Evolutionary conservation across 2,329 filamentous ascomycete species (phyloP).

Genomic region (Neofusicoccum kwambonambiense): DNA sequence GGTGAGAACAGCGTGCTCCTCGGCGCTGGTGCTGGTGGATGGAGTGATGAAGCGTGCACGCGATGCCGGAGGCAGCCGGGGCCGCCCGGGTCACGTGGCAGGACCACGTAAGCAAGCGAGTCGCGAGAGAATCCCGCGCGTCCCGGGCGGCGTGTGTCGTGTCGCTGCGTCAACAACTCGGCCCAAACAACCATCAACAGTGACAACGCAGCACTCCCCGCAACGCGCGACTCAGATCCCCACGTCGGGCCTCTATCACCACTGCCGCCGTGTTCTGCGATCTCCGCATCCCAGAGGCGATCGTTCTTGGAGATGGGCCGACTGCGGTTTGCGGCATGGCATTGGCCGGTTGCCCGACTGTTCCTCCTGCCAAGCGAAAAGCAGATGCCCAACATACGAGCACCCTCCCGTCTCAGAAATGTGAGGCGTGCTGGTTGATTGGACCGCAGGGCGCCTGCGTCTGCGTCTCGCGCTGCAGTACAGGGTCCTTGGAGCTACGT

Average conservation of each 20-base stretch:
- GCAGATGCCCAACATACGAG: slow-evolving; percentile 3
- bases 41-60: neutral
- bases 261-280: neutral
- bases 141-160: too few relatives aligned
- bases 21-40: neutral
- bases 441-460: neutral
- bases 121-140: too few relatives aligned
- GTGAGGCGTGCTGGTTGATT: neutral
- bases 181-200: too few relatives aligned
- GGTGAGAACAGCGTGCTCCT: neutral
- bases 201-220: neutral
- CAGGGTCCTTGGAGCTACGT: neutral
- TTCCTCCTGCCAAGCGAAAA: neutral
- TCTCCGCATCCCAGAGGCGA: neutral
- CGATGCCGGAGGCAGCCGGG: neutral
- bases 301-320: neutral
- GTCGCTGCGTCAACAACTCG: too few relatives aligned
- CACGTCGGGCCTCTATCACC: neutral
- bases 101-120: neutral
- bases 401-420: neutral
- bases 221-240: neutral
- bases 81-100: neutral
- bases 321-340: neutral
- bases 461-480: neutral
- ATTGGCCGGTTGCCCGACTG: neutral